These are phyloP conservation scores for Gastrolobium bilobum DNA, from an alignment of 306 rosid genomes.

Conservation along the genomic window DNA sequence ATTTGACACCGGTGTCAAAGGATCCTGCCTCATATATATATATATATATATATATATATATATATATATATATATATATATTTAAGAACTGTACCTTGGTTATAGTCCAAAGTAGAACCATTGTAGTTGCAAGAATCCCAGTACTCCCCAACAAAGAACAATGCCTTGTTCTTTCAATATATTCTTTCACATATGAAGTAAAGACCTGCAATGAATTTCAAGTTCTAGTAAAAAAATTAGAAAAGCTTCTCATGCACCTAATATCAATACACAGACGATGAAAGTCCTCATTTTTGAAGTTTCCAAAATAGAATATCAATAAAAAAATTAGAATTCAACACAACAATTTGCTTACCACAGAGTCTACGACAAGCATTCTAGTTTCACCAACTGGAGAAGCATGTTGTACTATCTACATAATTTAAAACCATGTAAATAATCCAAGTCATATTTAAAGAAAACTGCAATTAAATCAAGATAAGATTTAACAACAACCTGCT, in stretches of 20 bases:
- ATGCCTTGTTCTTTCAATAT: conserved; percentile 82
- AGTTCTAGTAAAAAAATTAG: conserved; percentile 23
- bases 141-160: conserved; percentile 84
- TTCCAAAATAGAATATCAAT: conserved; percentile 35
- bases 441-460: conserved; percentile 36
- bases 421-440: conserved; percentile 46
- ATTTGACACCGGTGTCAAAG: too few relatives aligned
- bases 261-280: not conserved
- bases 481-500: conserved; percentile 72
- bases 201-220: conserved; percentile 71
- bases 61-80: not conserved
- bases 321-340: conserved; percentile 17
- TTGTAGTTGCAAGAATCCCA: conserved; percentile 93
- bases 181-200: conserved; percentile 88
- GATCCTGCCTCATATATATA: too few relatives aligned
- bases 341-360: conserved; percentile 70
- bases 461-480: conserved; percentile 15
- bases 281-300: conserved; percentile 17
- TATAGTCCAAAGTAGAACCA: conserved; percentile 72
- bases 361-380: conserved; percentile 98
- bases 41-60: too few relatives aligned
- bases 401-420: conserved; percentile 79
- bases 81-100: conserved; percentile 72
- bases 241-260: conserved; percentile 8
- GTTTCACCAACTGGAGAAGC: conserved; percentile 87